These are phyloP conservation scores for Adiantum capillusveneris DNA, from an alignment of 75 land plant species.

Conservation along the genomic window DNA sequence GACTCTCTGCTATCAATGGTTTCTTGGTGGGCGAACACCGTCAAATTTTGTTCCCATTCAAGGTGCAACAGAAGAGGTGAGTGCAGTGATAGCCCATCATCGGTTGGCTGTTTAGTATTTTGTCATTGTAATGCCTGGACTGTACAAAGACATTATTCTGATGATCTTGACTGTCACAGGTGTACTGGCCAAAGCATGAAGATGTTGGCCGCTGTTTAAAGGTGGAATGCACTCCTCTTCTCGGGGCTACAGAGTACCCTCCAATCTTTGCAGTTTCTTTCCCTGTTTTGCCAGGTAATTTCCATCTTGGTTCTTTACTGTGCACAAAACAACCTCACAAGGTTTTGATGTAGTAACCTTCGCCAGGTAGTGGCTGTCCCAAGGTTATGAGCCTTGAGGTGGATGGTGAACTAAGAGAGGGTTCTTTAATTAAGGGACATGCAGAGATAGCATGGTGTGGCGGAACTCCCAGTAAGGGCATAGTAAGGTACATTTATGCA, in stretches of 20 bases:
- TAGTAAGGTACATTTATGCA: conserved; percentile 48
- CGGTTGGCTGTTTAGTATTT: too few relatives aligned
- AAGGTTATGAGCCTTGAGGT: conserved; percentile 68
- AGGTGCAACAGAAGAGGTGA: conserved; percentile 60
- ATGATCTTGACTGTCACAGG: conserved; percentile 19
- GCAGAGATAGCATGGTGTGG: conserved; percentile 97
- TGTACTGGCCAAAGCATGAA: conserved; percentile 81
- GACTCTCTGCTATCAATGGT: conserved; percentile 57
- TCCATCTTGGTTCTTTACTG: not conserved
- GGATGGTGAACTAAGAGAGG: conserved; percentile 83
- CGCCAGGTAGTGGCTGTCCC: conserved; percentile 70
- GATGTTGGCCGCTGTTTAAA: conserved; percentile 73
- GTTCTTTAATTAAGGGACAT: conserved; percentile 55
- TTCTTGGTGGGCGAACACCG: conserved; percentile 62
- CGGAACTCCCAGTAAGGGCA: conserved; percentile 85
- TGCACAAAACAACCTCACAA: too few relatives aligned
- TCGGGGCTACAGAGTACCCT: conserved; percentile 58
- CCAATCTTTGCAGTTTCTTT: conserved; percentile 77
- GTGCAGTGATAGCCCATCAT: too few relatives aligned
- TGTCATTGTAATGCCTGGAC: too few relatives aligned
- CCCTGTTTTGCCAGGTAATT: conserved; percentile 71
- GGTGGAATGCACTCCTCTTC: conserved; percentile 77
- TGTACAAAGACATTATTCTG: too few relatives aligned
- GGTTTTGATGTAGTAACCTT: not conserved
- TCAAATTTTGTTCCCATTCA: conserved; percentile 55